Percentiles rank a stretch among this genome's conserved stretches.
Evolutionary conservation across 2,329 filamentous ascomycete species (phyloP).

Genomic region (Cercospora sp.): DNA sequence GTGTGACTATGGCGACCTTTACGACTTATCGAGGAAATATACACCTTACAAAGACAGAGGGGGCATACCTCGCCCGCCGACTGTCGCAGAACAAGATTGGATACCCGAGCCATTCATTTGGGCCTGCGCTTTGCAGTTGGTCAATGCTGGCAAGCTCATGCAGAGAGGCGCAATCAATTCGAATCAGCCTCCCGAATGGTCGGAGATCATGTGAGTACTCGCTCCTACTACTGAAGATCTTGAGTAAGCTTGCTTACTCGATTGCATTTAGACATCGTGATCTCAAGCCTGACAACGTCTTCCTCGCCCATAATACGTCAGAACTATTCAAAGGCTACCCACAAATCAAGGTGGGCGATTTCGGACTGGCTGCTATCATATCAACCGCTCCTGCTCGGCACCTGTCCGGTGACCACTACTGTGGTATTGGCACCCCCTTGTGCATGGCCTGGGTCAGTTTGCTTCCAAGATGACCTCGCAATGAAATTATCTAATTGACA

Average conservation of each 20-base stretch:
- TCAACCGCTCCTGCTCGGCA: background rate
- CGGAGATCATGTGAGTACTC: slow-evolving; percentile 69
- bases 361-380: background rate
- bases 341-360: slow-evolving; percentile 4
- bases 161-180: background rate
- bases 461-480: background rate
- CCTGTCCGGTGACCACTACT: background rate
- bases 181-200: slow-evolving; percentile 28
- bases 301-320: slow-evolving; percentile 64
- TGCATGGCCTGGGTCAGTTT: background rate
- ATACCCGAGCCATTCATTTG: slow-evolving; percentile 18
- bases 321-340: background rate
- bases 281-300: slow-evolving; percentile 95
- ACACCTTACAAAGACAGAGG: background rate
- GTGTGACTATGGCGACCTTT: slow-evolving; percentile 13
- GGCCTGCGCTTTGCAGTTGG: slow-evolving; percentile 8
- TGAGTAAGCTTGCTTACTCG: background rate
- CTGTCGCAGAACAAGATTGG: background rate
- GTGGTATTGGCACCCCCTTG: background rate
- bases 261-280: slow-evolving; percentile 65
- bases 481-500: background rate
- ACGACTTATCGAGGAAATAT: background rate
- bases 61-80: background rate
- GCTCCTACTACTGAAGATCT: background rate
- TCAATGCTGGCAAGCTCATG: slow-evolving; percentile 13